These are phyloP conservation scores for Fusarium sulawesiense DNA, from an alignment of 2,329 filamentous ascomycete genomes.

Conservation along the genomic window DNA sequence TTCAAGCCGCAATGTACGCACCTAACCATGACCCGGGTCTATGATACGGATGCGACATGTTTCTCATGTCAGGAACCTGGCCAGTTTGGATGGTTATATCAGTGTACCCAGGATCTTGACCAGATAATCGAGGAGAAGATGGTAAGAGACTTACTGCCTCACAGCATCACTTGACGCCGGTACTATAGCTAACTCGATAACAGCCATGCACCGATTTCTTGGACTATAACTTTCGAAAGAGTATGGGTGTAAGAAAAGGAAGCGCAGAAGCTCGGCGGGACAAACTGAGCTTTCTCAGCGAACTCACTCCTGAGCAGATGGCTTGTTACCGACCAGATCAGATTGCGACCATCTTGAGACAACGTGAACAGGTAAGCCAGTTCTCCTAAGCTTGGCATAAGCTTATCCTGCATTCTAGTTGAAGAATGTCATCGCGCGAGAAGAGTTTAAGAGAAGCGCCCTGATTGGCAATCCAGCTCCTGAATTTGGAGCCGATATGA, in stretches of 20 bases:
- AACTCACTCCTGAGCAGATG: constrained; percentile 57
- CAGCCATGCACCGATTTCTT: constrained; percentile 53
- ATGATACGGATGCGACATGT: constrained; percentile 65
- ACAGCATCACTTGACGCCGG: neutral
- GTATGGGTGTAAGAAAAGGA: constrained; percentile 52
- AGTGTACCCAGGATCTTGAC: constrained; percentile 74
- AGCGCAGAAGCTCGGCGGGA: constrained; percentile 57
- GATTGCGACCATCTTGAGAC: constrained; percentile 59
- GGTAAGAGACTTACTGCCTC: constrained; percentile 42
- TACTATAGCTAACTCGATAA: constrained; percentile 3
- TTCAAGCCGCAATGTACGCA: constrained; percentile 69
- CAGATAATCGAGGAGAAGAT: constrained; percentile 51
- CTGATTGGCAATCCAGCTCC: constrained; percentile 35
- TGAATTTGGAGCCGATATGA: constrained; percentile 27
- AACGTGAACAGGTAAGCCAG: constrained; percentile 60
- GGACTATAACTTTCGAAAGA: constrained; percentile 47
- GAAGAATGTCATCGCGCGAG: constrained; percentile 47
- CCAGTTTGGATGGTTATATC: constrained; percentile 77
- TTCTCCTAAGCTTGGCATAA: neutral
- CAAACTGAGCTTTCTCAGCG: constrained; percentile 58
- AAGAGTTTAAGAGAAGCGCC: constrained; percentile 42
- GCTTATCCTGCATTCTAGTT: constrained; percentile 22
- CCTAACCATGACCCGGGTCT: constrained; percentile 74
- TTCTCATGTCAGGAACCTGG: constrained; percentile 66
- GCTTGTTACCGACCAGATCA: constrained; percentile 60